These are phyloP conservation scores for Phytopythium vexans DNA, from an alignment of 352 stramenopile genomes.

Conservation along the genomic window DNA sequence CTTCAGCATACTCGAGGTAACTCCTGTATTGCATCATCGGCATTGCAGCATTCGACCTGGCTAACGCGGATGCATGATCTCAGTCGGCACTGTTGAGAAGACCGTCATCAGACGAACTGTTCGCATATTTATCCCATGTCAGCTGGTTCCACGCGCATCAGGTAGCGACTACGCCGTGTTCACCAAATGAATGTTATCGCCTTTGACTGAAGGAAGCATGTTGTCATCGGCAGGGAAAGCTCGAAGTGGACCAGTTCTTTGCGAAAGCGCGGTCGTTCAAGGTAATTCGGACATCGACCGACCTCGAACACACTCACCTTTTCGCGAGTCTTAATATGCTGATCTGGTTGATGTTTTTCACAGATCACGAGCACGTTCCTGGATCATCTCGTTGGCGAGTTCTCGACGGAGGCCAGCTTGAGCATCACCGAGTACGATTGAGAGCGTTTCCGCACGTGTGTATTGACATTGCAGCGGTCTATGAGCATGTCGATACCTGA, in stretches of 20 bases:
- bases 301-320: not conserved
- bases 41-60: not conserved
- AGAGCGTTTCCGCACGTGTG: not conserved
- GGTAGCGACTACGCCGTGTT: conserved; percentile 8
- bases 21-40: no score
- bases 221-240: conserved; percentile 16
- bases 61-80: not conserved
- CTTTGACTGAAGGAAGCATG: no score
- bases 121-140: conserved; percentile 27
- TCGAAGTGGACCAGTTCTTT: conserved; percentile 32
- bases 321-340: not conserved
- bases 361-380: conserved; percentile 41
- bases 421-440: conserved; percentile 37
- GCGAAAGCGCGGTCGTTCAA: conserved; percentile 28
- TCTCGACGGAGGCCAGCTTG: conserved; percentile 45
- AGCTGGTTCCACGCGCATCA: conserved; percentile 37
- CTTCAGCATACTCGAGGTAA: conserved; percentile 35
- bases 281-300: conserved; percentile 6
- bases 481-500: no score
- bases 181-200: no score
- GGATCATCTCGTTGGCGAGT: conserved; percentile 35
- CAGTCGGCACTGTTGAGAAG: conserved; percentile 19
- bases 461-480: no score
- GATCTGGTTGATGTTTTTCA: not conserved
- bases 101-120: conserved; percentile 21